Base-by-base conservation (phyloP, 129 eudicot genomes). In the Flaveria bidentis region DNA sequence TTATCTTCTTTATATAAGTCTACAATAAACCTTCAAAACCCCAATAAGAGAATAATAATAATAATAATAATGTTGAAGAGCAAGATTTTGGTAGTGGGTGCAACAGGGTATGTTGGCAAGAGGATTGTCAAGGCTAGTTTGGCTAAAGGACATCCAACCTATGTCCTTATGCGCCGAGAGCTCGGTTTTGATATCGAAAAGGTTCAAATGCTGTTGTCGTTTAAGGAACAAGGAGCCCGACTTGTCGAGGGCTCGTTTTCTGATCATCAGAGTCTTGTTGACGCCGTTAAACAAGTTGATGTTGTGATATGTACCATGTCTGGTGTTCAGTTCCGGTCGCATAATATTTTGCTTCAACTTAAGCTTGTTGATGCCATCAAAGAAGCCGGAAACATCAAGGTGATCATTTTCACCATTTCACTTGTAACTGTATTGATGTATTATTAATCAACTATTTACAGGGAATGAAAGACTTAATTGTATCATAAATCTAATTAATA, bases 381-480 rank as follows among this genome's bases (percentile, higher is more conserved):
- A 82, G 96, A 89, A 73, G 96, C 97, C 3, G 97, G 96, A 64
- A 89, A 84, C 75, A 82, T 92, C 71, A 89, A 89, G 96, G 97
- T 84, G 9, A 12, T 13, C 16, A 8, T 22, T 60, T 25, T 23
- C 1, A 13, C 2, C 67, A 61, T 61, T 25, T 61, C 1, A 25
- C 17, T 61, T 13, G 10, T 36, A 36, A 33, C 6, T 33, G 39
- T 33, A 33, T 33, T 4, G 6, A 5, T 36, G 4, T 5, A 36
- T 36, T 36, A 36, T 36, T 36, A 36, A 36, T 36, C 41, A 36
- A 36, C 41, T 36, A 36, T 36, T 0, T 36, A 36, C 1, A 5
- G 7, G 0, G 0, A 33, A 33, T 33, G 4, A 0, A 36, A 36
- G 41, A 5, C 4, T 0, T 36, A 36, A 36, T 36, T 0, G 8